Base-by-base conservation (phyloP, 2,329 filamentous ascomycete genomes). In the Orbilia quercus region DNA sequence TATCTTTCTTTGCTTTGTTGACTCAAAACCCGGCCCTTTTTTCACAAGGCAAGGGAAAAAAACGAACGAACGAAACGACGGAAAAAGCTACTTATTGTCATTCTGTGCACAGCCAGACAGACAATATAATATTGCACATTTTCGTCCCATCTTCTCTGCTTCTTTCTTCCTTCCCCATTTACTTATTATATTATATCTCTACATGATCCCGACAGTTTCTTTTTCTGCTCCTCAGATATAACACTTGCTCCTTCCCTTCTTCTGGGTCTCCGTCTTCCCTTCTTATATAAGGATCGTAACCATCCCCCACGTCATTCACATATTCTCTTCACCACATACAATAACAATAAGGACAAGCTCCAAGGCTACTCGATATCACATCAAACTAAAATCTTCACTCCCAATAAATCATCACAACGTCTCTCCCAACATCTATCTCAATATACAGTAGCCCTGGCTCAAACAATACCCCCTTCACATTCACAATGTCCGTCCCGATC, bases 71-170 rank as follows among this genome's bases (percentile, higher is more conserved):
- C n/a, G n/a, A n/a, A n/a, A n/a, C n/a, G n/a, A n/a, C n/a, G n/a
- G n/a, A 36, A 53, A 69, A 62, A 57, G 60, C 50, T 57, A 25
- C 54, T 42, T 64, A 71, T 71, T 71, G 66, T 71, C 66, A 71
- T 63, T 71, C 66, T 38, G 57, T 36, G 59, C 67, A 65, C 67
- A 72, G 67, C 59, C 67, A 72, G 67, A 48, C 36, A 58, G 57
- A 64, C 50, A 59, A 59, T 45, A 64, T 59, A 59, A 72, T 59
- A 72, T 48, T 59, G 18, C 42, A 65, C 66, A 51, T 57, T 65
- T 72, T 72, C 67, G 62, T 72, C 67, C 67, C 67, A 72, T 72
- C 67, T 72, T 72, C 67, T 72, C 65, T 72, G 59, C 59, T 65
- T 71, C 51, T 71, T 71, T 58, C 38, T 38, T 53, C 66, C 23